These are phyloP conservation scores for Pythium plurisporium DNA, from an alignment of 352 stramenopile species.

Conservation along the genomic window DNA sequence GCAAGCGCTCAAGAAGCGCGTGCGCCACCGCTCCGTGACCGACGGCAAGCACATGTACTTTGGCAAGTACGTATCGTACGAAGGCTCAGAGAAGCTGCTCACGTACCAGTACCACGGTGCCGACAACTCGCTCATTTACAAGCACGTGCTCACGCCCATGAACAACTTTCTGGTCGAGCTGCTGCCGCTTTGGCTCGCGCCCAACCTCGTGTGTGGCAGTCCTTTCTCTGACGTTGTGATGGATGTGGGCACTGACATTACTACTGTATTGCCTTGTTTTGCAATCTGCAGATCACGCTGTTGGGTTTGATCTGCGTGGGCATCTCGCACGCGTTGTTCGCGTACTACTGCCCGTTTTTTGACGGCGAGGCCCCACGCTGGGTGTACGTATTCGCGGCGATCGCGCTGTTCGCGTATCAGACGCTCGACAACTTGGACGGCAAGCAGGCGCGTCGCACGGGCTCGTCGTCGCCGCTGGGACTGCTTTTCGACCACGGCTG, in stretches of 20 bases:
- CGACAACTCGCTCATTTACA: conserved; percentile 87
- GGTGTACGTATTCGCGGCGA: conserved; percentile 54
- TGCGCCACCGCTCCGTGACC: conserved; percentile 61
- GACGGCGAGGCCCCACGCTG: conserved; percentile 65
- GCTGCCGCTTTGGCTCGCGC: conserved; percentile 74
- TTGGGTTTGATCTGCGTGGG: conserved; percentile 63
- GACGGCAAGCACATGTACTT: conserved; percentile 87
- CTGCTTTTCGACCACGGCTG: conserved; percentile 85
- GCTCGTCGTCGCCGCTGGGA: conserved; percentile 72
- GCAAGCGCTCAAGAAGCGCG: conserved; percentile 53
- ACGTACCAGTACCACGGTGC: conserved; percentile 85
- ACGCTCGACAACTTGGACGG: conserved; percentile 85
- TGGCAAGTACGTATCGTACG: conserved; percentile 83
- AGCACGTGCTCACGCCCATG: conserved; percentile 83
- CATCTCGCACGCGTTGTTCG: conserved; percentile 56
- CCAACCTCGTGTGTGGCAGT: conserved; percentile 48
- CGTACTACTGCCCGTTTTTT: conserved; percentile 67
- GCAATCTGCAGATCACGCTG: conserved; percentile 56
- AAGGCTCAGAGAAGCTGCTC: conserved; percentile 79
- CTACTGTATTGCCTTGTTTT: background rate
- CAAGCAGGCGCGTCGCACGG: conserved; percentile 78
- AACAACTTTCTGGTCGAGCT: conserved; percentile 78
- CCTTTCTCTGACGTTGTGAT: background rate
- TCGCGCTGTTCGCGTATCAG: conserved; percentile 69
- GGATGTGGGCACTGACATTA: too few relatives aligned